Base-by-base conservation (phyloP, 192 early-diverging fungal genomes). In the Chytriomyces hyalinus region DNA sequence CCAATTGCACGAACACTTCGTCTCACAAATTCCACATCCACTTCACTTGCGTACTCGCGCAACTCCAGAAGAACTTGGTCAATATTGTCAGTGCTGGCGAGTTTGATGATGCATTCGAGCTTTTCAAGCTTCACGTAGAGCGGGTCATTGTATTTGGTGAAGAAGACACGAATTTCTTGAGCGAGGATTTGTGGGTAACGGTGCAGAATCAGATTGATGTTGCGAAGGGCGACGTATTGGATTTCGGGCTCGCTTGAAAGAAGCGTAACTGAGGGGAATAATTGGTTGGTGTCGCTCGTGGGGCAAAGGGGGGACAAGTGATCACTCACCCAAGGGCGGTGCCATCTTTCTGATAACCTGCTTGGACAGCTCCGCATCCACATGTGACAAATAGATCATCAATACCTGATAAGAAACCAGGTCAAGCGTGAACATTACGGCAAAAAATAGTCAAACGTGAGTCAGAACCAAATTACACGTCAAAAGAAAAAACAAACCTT, bases 81-180 rank as follows among this genome's bases (percentile, higher is more conserved):
- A 6, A 94, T 93, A 78, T 96, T 98, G n/a, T 81, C 80, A 44
- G 91, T 89, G 70, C 88, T 92, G 5, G 93, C 92, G 49, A 99
- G 85, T 74, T 94, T 88, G 78, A 96, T 91, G 78, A 99, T 94
- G 65, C 97, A 94, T 75, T 98, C 97, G 10, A 99, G 91, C 83
- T 99, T 99, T 48, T 95, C 93, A 79, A 98, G 85, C 78, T 99
- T 99, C 67, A 99, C 96, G 83, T 98, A 98, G 78, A 97, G 96
- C 9, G 98, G 96, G 82, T 99, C 98, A 82, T 97, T 95, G 86
- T 98, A 98, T 81, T 99, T 98, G 91, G 96, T 98, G 80, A 98
- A 99, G 83, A 99, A 99, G n/a, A 95, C 94, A 70, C 96, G 95
- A 80, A 98, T 91, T 82, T 99, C 96, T 71, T 93, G 93, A 65